phyloP scores from a whole-genome alignment of 306 rosid genomes.

The Adenanthera pavonina region DNA sequence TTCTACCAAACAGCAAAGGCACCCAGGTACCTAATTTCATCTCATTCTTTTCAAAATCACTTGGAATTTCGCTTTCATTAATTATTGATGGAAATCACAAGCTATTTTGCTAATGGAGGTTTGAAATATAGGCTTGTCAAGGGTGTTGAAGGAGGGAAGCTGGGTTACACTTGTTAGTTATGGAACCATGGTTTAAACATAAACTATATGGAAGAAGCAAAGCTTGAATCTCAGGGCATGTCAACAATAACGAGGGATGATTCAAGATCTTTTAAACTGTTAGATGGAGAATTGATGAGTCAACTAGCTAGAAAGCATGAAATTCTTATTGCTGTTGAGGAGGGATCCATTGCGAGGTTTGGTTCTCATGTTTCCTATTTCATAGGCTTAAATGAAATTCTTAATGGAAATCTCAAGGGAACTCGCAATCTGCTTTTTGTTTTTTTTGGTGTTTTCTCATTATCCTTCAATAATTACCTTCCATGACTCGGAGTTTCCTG shows the following conservation, averaged over 20 bases:
- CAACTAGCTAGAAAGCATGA: background rate
- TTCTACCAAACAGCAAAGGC: constrained; percentile 52
- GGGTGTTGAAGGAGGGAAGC: too few species aligned
- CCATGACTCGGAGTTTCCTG: background rate
- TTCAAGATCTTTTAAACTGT: background rate
- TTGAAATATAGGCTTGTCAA: too few species aligned
- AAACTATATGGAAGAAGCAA: too few species aligned
- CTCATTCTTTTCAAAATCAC: too few species aligned
- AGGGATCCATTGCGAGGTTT: background rate
- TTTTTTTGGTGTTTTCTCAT: too few species aligned
- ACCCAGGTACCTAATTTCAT: background rate
- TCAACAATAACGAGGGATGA: background rate
- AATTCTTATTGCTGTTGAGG: background rate
- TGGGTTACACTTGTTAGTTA: too few species aligned
- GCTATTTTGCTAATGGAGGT: too few species aligned
- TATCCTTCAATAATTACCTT: too few species aligned
- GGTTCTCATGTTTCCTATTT: background rate
- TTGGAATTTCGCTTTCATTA: too few species aligned
- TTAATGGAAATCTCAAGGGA: constrained; percentile 54
- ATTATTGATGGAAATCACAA: too few species aligned
- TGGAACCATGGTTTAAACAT: too few species aligned
- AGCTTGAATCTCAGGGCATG: too few species aligned
- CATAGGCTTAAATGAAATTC: constrained; percentile 46
- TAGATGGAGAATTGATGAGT: background rate
- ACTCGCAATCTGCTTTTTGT: background rate